Evolutionary conservation across 2,329 filamentous ascomycete genomes (phyloP).

Genomic region (Calonectria pseudoturangicola): DNA sequence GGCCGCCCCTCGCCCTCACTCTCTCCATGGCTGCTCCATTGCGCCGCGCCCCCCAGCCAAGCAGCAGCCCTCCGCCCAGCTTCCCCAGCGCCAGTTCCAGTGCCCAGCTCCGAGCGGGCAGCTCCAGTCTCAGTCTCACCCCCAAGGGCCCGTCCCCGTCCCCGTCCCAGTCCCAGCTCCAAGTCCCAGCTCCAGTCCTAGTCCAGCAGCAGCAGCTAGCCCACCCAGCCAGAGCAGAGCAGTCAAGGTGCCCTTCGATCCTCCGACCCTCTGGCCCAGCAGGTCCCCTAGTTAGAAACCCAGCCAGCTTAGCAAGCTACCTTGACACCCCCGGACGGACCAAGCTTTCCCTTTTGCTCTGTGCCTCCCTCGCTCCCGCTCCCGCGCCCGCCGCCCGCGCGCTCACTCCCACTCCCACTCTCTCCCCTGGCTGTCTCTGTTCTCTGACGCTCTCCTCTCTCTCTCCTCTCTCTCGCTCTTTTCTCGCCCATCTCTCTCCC

Average conservation of each 20-base stretch:
- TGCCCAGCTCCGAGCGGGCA: conserved; percentile 12
- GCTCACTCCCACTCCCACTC: conserved; percentile 24
- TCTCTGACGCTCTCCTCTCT: conserved; percentile 31
- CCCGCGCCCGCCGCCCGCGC: conserved; percentile 27
- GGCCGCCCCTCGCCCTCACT: conserved; percentile 22
- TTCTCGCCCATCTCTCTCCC: conserved; percentile 13
- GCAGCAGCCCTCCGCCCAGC: background rate
- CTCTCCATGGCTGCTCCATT: conserved; percentile 29
- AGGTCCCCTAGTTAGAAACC: conserved; percentile 13
- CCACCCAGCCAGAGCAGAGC: background rate
- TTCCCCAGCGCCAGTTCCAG: conserved; percentile 8
- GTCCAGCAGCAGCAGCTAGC: conserved; percentile 14
- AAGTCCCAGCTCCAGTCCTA: conserved; percentile 2
- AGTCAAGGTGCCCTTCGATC: conserved; percentile 3
- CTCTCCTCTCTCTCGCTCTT: conserved; percentile 23
- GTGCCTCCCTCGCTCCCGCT: conserved; percentile 19
- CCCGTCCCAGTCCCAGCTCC: conserved; percentile 7
- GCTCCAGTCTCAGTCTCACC: conserved; percentile 1
- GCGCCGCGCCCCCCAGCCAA: conserved; percentile 4
- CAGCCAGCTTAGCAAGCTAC: conserved; percentile 14
- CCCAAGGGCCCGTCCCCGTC: background rate
- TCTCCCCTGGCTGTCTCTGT: conserved; percentile 27
- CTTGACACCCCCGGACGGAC: conserved; percentile 25
- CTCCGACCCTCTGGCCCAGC: conserved; percentile 14
- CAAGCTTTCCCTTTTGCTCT: conserved; percentile 22